A percentile compares a stretch with the other conserved stretches of the same genome.
Evolutionary conservation across 257 asterid genomes (phyloP).

Genomic region (Capsicum baccatum): DNA sequence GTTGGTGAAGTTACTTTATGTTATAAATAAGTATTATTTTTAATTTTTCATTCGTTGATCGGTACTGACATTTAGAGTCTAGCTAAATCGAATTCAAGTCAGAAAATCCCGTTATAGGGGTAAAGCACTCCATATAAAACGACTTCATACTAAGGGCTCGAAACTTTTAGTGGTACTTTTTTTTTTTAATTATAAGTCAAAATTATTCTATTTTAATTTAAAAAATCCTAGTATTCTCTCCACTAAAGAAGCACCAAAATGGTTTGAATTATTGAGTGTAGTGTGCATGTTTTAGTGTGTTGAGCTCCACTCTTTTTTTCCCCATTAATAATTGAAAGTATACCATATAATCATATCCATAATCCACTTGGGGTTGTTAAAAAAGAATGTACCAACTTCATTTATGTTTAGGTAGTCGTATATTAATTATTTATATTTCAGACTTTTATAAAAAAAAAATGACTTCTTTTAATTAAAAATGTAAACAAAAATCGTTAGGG

Average conservation of each 20-base stretch:
- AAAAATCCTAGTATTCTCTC: background rate
- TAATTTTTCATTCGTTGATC: too few relatives aligned
- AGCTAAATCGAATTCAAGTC: too few relatives aligned
- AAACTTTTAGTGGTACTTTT: too few relatives aligned
- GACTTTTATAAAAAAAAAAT: background rate
- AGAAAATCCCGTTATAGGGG: too few relatives aligned
- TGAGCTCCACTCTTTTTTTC: slow-evolving; percentile 19
- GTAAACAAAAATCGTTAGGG: background rate
- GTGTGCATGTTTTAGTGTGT: slow-evolving; percentile 9
- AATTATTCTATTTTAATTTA: too few relatives aligned
- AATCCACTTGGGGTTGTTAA: background rate
- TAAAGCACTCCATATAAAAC: too few relatives aligned
- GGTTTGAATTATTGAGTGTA: slow-evolving; percentile 25
- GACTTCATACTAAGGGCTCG: too few relatives aligned
- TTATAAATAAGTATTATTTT: background rate
- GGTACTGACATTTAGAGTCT: too few relatives aligned
- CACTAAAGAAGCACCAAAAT: slow-evolving; percentile 23
- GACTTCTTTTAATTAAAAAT: background rate
- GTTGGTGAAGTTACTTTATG: slow-evolving; percentile 22
- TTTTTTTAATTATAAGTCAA: background rate
- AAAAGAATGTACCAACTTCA: background rate
- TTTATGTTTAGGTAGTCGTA: background rate
- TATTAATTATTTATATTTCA: background rate
- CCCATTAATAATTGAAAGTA: background rate
- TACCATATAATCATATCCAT: background rate